A percentile compares a stretch with the other conserved stretches of the same genome.
Conservation (phyloP, 129 eudicot genomes). For the sunflower (Helianthus annuus) region HanXRQr2.0-SUNRISE NC_035436.2:129817783-129818282, state of each 20-base stretch:
- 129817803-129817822: too few species aligned
- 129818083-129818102: conserved; percentile 45
- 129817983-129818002: background rate
- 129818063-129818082: conserved; percentile 4
- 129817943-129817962: background rate
- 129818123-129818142: conserved; percentile 96
- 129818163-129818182: conserved; percentile 3
- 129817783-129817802: too few species aligned
- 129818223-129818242: too few species aligned
- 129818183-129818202: conserved; percentile 6
- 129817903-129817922: background rate
- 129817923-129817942: background rate
- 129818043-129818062: conserved; percentile 16
- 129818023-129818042: background rate
- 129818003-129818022: background rate
- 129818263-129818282: too few species aligned
- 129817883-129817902: too few species aligned
- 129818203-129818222: too few species aligned
- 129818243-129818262: too few species aligned
- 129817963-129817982: background rate
- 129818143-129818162: conserved; percentile 69
- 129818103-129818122: conserved; percentile 78
- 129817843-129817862: too few species aligned
- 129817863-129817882: too few species aligned
- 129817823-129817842: too few species aligned